Percentiles rank a stretch among this genome's conserved stretches.
Evolutionary conservation across 2,329 filamentous ascomycete species (phyloP).

Genomic region (Monosporascus cannonballus): DNA sequence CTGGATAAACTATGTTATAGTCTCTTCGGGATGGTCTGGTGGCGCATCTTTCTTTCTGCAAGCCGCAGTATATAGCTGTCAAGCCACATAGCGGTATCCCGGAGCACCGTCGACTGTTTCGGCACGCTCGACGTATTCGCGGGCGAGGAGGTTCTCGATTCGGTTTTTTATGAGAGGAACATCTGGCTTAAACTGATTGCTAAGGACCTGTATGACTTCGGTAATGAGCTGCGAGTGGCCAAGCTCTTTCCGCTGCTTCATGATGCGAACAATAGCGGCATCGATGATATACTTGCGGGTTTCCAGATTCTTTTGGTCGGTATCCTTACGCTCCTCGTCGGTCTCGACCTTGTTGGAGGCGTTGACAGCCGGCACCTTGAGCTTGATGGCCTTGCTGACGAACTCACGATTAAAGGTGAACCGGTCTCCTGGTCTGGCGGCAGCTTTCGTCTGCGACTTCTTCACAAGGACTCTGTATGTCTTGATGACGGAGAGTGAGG

Average conservation of each 20-base stretch:
- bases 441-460: conserved; percentile 68
- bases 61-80: conserved; percentile 6
- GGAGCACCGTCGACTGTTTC: conserved; percentile 63
- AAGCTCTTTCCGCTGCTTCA: conserved; percentile 78
- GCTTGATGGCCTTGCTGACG: conserved; percentile 73
- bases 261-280: conserved; percentile 72
- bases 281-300: conserved; percentile 66
- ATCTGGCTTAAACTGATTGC: conserved; percentile 67
- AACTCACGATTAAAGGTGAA: conserved; percentile 83
- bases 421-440: conserved; percentile 64
- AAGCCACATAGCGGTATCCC: conserved; percentile 68
- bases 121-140: conserved; percentile 74
- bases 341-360: conserved; percentile 81
- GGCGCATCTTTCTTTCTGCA: background rate
- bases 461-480: conserved; percentile 69
- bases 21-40: background rate
- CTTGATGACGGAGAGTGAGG: conserved; percentile 79
- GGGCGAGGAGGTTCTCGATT: conserved; percentile 70
- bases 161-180: conserved; percentile 72
- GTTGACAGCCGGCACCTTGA: conserved; percentile 83
- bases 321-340: conserved; percentile 59
- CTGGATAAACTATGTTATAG: background rate
- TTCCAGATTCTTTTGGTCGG: conserved; percentile 70
- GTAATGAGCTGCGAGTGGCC: conserved; percentile 62
- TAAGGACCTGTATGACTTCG: conserved; percentile 66